Conservation (phyloP, 345 rosid genomes). For the Populus simonii region DNA sequence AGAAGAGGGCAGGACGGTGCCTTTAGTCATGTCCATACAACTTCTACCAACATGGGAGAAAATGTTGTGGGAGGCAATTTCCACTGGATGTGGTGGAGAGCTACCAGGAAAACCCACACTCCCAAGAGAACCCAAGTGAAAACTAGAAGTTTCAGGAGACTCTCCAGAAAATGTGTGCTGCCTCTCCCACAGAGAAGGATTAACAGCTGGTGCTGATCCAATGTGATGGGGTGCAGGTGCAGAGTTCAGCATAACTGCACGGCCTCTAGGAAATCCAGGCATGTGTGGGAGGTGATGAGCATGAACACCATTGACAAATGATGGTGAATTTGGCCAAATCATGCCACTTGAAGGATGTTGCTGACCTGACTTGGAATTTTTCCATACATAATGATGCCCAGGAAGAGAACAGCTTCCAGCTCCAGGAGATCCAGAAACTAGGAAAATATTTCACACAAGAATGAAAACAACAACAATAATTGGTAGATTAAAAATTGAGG, state of each 20-base stretch:
- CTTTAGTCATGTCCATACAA: constrained; percentile 56
- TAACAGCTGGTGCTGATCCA: constrained; percentile 40
- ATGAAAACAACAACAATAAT: not conserved
- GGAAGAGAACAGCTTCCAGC: constrained; percentile 63
- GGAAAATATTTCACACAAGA: not conserved
- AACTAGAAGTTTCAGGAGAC: constrained; percentile 73
- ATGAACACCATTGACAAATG: constrained; percentile 55
- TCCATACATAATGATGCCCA: constrained; percentile 63
- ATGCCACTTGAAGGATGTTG: constrained; percentile 62
- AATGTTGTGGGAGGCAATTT: constrained; percentile 55
- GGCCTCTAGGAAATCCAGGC: constrained; percentile 64
- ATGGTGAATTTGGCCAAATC: constrained; percentile 85
- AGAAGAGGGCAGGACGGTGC: constrained; percentile 56
- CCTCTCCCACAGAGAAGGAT: constrained; percentile 59
- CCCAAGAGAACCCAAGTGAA: constrained; percentile 71
- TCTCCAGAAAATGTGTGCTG: constrained; percentile 56
- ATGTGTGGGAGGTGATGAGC: constrained; percentile 58
- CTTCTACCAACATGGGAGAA: constrained; percentile 59
- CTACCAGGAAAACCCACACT: constrained; percentile 56
- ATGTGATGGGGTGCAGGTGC: constrained; percentile 53
- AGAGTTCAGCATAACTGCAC: constrained; percentile 61
- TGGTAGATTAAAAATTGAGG: not conserved
- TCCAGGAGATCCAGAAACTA: constrained; percentile 78
- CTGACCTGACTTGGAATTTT: constrained; percentile 20
- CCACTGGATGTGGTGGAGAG: constrained; percentile 67